Evolutionary conservation across 225 moss, liverwort and hornwort genomes (phyloP).

Genomic region (Neckera pumila): DNA sequence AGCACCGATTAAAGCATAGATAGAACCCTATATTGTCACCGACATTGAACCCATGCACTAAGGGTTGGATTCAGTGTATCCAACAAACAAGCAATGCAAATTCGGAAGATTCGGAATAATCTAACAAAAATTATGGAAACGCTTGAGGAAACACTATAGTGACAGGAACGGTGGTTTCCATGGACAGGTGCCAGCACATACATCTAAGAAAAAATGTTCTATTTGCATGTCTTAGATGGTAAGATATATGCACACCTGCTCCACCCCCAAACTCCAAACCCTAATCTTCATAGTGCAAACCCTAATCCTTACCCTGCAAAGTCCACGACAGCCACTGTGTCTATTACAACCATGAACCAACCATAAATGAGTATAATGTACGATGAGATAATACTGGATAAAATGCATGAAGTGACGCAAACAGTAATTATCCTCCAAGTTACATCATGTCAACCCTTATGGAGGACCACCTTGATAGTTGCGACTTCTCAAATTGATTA

Average conservation of each 20-base stretch:
- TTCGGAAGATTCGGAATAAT: not conserved
- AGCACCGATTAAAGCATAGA: not conserved
- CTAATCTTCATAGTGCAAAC: not conserved
- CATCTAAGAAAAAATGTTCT: not conserved
- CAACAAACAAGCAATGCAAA: not conserved
- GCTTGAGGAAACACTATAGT: not conserved
- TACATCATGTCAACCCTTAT: no score
- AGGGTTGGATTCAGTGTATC: not conserved
- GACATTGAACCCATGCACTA: not conserved
- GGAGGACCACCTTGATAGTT: no score
- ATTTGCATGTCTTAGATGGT: not conserved
- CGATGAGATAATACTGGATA: not conserved
- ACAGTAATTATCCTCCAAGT: no score
- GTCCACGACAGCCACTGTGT: not conserved
- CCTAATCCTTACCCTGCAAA: not conserved
- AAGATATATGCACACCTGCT: not conserved
- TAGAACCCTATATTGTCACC: not conserved
- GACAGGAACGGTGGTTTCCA: not conserved
- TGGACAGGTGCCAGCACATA: not conserved
- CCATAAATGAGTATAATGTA: not conserved
- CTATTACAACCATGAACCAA: not conserved
- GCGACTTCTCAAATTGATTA: no score
- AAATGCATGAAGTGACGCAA: no score
- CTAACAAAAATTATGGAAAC: not conserved
- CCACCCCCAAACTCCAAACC: not conserved